phyloP scores from a whole-genome alignment of 306 rosid genomes.

The Trifolium fragiferum region DNA sequence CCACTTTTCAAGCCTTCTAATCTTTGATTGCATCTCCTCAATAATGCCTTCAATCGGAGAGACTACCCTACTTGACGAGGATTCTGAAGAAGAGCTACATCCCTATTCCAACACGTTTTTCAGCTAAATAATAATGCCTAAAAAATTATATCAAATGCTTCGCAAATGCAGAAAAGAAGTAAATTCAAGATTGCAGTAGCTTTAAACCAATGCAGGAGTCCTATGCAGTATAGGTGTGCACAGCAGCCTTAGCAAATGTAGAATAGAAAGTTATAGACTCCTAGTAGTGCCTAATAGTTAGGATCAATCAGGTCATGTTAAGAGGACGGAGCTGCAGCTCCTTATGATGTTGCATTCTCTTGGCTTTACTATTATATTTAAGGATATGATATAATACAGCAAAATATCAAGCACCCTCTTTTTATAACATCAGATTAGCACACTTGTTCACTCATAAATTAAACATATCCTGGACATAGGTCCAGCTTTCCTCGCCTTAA shows the following conservation, averaged over 20 bases:
- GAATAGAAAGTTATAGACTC: constrained; percentile 2
- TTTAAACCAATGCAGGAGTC: constrained; percentile 13
- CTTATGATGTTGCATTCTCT: background rate
- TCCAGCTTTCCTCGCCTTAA: too few relatives aligned
- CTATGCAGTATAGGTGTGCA: background rate
- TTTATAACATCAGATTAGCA: background rate
- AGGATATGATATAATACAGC: background rate
- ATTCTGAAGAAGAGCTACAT: constrained; percentile 78
- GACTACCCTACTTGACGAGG: constrained; percentile 70
- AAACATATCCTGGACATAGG: background rate
- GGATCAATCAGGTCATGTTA: constrained; percentile 25
- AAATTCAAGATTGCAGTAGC: constrained; percentile 6
- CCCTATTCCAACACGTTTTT: constrained; percentile 64
- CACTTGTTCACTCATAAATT: background rate
- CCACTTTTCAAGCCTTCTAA: constrained; percentile 93
- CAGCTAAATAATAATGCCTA: constrained; percentile 34
- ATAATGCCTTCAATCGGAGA: constrained; percentile 74
- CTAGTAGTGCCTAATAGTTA: background rate
- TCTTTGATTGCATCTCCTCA: constrained; percentile 96
- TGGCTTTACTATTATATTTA: background rate
- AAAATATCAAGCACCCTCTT: background rate
- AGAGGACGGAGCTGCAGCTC: background rate
- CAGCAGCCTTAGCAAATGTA: constrained; percentile 21
- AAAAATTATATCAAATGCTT: constrained; percentile 15
- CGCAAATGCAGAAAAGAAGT: background rate